Percentiles rank a stretch among this genome's conserved stretches.
phyloP scores from a whole-genome alignment of 345 rosid genomes.

The Erysimum cheiranthoides region DNA sequence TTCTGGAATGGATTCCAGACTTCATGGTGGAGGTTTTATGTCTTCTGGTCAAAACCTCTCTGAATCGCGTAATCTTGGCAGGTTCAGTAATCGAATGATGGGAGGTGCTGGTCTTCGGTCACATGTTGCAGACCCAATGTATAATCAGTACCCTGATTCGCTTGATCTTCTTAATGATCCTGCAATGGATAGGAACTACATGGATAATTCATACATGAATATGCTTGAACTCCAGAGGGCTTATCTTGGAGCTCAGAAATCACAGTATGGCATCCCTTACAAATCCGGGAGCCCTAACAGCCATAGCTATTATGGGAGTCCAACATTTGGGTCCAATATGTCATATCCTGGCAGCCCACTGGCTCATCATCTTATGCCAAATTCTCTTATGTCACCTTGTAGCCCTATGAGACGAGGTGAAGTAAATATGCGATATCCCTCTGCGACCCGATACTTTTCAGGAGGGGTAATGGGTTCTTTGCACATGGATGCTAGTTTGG shows the following conservation, averaged over 20 bases:
- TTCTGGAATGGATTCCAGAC: conserved; percentile 71
- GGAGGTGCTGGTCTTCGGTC: conserved; percentile 56
- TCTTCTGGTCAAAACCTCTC: conserved; percentile 57
- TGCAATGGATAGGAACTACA: conserved; percentile 55
- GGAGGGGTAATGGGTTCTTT: conserved; percentile 66
- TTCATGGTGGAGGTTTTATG: conserved; percentile 60
- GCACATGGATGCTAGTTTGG: conserved; percentile 62
- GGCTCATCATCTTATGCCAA: conserved; percentile 62
- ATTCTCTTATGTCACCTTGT: conserved; percentile 57
- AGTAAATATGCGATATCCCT: conserved; percentile 55
- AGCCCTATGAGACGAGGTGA: conserved; percentile 67
- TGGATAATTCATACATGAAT: conserved; percentile 65
- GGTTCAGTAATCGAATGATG: conserved; percentile 58
- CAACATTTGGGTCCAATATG: conserved; percentile 60
- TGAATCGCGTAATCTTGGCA: conserved; percentile 53
- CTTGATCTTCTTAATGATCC: conserved; percentile 60
- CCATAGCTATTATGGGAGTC: conserved; percentile 66
- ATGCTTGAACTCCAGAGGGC: conserved; percentile 69
- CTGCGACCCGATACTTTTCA: conserved; percentile 57
- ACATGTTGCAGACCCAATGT: conserved; percentile 66
- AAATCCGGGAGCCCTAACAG: conserved; percentile 61
- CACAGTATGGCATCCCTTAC: conserved; percentile 60
- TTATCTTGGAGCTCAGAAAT: conserved; percentile 71
- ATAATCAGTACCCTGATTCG: conserved; percentile 62
- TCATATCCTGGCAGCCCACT: conserved; percentile 74